Conservation (phyloP, 1,284 basidiomycete genomes). For the Naganishia albida region DNA sequence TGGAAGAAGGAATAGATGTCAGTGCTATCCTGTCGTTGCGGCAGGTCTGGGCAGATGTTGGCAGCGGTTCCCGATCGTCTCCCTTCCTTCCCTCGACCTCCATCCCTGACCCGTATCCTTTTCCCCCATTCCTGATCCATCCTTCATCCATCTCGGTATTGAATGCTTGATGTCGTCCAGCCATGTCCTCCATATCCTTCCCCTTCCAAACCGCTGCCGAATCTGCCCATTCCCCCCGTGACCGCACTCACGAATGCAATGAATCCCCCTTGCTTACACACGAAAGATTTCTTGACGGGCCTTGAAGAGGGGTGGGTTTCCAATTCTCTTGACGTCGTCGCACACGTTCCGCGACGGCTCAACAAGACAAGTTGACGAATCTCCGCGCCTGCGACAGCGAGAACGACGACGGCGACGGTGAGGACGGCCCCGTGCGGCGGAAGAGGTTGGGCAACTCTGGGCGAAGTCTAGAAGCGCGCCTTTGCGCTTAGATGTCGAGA, state of each 20-base stretch:
- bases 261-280: constrained; percentile 29
- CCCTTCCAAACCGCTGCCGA: background rate
- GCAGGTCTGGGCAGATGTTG: constrained; percentile 10
- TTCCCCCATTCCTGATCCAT: background rate
- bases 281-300: constrained; percentile 29
- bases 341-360: background rate
- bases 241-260: constrained; percentile 26
- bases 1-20: constrained; percentile 1
- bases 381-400: constrained; percentile 1
- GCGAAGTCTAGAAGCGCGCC: background rate
- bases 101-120: no score
- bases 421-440: background rate
- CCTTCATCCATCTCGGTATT: background rate
- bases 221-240: constrained; percentile 5
- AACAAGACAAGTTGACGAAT: constrained; percentile 13
- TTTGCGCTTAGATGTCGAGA: background rate
- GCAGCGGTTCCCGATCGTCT: background rate
- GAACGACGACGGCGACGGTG: background rate
- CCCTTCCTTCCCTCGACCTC: background rate
- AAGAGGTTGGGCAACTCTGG: background rate
- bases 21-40: background rate
- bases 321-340: background rate
- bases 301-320: constrained; percentile 27
- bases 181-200: background rate
- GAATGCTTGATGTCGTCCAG: background rate